Evolutionary conservation across 75 land plant species (phyloP).

Genomic region (Larix kaempferi): DNA sequence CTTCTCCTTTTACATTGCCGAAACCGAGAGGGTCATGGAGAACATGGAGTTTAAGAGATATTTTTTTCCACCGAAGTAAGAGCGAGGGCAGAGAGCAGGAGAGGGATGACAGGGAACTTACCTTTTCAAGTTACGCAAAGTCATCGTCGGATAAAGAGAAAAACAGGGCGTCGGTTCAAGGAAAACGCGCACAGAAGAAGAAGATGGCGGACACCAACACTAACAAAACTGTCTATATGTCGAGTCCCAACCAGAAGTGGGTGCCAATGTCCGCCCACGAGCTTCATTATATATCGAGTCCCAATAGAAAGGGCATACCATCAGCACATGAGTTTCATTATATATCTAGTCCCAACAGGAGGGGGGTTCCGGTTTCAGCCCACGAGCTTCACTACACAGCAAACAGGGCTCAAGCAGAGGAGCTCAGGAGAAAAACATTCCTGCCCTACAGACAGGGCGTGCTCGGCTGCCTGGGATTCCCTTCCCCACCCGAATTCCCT

Average conservation of each 20-base stretch:
- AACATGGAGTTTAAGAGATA: conserved; percentile 47
- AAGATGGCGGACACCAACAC: conserved; percentile 12
- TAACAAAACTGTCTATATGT: neutral
- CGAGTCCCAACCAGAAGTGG: conserved; percentile 1
- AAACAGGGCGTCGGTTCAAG: neutral
- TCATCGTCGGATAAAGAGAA: neutral
- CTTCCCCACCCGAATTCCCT: conserved; percentile 9
- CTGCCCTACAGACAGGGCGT: conserved; percentile 68
- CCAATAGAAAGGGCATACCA: no score
- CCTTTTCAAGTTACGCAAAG: conserved; percentile 28
- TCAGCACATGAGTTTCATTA: conserved; percentile 40
- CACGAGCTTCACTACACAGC: conserved; percentile 70
- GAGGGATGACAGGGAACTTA: conserved; percentile 24
- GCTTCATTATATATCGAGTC: neutral
- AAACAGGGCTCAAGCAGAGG: conserved; percentile 69
- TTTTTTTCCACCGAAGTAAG: conserved; percentile 38
- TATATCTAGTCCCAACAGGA: conserved; percentile 21
- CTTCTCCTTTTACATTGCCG: conserved; percentile 15
- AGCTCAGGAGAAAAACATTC: conserved; percentile 41
- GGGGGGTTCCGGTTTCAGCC: conserved; percentile 31
- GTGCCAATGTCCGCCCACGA: conserved; percentile 12
- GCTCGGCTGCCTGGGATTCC: conserved; percentile 75
- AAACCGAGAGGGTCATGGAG: conserved; percentile 6
- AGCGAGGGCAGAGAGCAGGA: conserved; percentile 41
- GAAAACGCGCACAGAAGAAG: neutral